Evolutionary conservation across 75 land plant genomes (phyloP), one percentile per base, ranked within the genome.

Genomic region (Cupressus sempervirens): DNA sequence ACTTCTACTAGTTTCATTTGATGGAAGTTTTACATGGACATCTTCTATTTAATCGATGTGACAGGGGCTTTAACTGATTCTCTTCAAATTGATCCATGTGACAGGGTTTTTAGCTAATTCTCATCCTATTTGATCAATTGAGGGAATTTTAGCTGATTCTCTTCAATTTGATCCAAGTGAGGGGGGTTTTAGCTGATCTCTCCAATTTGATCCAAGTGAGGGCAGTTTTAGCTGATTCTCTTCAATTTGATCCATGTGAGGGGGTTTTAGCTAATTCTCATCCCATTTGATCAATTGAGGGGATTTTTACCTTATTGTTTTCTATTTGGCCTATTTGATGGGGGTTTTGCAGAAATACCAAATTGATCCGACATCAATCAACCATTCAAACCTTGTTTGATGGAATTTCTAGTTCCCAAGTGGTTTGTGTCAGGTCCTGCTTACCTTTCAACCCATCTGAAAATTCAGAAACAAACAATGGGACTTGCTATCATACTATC

Each of bases 401-500:
- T 72, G 35, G 74, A 72, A 72, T 72, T 72, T 32, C 35, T 72
- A 72, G 74, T 72, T 72, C 74, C 74, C 30, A 72, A 72, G 12
- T 32, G 35, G 74, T 32, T 72, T 72, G 36, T 11, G 74, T 72
- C 74, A 32, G 35, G 14, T 30, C 10, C 74, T 32, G 32, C 35
- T 72, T 72, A 7, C 74, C 35, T 32, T 72, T 32, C 74, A 72
- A 32, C 14, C 74, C 12, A 72, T 32, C 32, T 72, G 74, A 72
- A 72, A 72, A 30, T 35, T 72, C 74, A 8, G 35, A 62, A 62
- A 72, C 74, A 72, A 32, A 7, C 36, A 72, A 72, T 72, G 74
- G 15, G 74, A 72, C 35, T 30, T 72, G 14, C 35, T 30, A 72
- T 32, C 74, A 32, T 29, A 29, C 32, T 13, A 72, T 72, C 35